phyloP scores from a whole-genome alignment of 805 yeast genomes.

The Candida boidinii region DNA sequence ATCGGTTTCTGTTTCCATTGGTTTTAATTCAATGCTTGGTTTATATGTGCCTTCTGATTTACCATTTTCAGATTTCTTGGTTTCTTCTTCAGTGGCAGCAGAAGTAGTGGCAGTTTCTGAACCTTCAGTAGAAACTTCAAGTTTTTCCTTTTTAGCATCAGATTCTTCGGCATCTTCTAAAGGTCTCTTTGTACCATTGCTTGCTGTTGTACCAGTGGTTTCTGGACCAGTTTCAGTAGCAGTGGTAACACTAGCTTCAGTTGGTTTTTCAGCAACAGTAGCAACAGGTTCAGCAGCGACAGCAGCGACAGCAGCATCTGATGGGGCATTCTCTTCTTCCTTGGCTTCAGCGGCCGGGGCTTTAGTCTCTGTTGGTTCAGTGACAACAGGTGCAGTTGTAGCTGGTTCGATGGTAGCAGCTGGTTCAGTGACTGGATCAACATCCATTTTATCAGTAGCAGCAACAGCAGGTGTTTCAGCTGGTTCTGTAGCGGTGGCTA shows the following conservation, averaged over 20 bases:
- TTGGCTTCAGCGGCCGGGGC: background rate
- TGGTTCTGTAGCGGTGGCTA: constrained; percentile 3
- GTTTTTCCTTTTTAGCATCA: background rate
- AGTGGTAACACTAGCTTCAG: background rate
- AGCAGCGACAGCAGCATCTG: background rate
- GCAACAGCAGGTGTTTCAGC: background rate
- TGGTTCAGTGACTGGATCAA: constrained; percentile 4
- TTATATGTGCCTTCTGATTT: constrained; percentile 6
- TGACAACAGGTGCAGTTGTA: constrained; percentile 14
- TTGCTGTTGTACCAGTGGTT: background rate
- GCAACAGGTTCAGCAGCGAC: constrained; percentile 2
- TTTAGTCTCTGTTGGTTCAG: constrained; percentile 12
- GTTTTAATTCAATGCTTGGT: constrained; percentile 20
- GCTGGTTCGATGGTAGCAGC: constrained; percentile 13
- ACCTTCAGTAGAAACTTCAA: background rate
- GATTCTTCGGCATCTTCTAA: background rate
- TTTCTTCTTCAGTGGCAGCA: background rate
- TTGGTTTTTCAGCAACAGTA: background rate
- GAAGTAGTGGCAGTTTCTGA: background rate
- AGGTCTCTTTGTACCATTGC: background rate
- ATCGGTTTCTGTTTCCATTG: constrained; percentile 22
- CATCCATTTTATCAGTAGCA: background rate
- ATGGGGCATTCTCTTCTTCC: background rate
- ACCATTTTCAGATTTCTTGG: constrained; percentile 1
- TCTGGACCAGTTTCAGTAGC: background rate